Percentiles rank a stretch among this genome's conserved stretches.
phyloP scores from a whole-genome alignment of 1,284 basidiomycete genomes.

The Microbotryomycetes sp. region DNA sequence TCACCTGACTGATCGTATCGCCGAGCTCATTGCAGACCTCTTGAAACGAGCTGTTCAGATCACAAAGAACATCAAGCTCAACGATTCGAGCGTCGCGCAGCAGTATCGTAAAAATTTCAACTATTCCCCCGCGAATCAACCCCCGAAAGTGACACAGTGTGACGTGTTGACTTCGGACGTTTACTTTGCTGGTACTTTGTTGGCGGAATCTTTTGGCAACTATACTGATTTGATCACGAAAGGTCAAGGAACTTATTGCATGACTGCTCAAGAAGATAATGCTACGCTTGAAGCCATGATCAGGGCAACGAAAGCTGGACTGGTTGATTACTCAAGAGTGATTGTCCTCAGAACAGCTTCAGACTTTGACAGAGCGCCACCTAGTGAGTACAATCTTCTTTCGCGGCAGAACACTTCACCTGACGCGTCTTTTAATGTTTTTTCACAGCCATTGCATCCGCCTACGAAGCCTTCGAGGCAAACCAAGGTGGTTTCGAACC shows the following conservation, averaged over 20 bases:
- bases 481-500: slow-evolving; percentile 40
- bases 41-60: slow-evolving; percentile 44
- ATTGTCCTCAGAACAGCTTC: slow-evolving; percentile 49
- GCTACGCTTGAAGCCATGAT: slow-evolving; percentile 48
- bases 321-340: slow-evolving; percentile 48
- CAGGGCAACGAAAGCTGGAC: slow-evolving; percentile 44
- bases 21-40: slow-evolving; percentile 48
- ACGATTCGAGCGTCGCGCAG: slow-evolving; percentile 43
- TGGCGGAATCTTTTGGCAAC: slow-evolving; percentile 47
- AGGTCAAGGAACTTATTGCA: slow-evolving; percentile 45
- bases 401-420: no score
- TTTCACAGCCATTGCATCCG: slow-evolving; percentile 21
- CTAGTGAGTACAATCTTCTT: slow-evolving; percentile 33
- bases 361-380: slow-evolving; percentile 48
- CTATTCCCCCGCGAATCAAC: slow-evolving; percentile 41
- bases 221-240: slow-evolving; percentile 45
- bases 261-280: slow-evolving; percentile 50
- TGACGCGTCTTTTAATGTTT: no score
- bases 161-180: slow-evolving; percentile 46
- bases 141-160: slow-evolving; percentile 41
- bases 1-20: slow-evolving; percentile 34
- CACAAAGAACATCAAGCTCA: slow-evolving; percentile 43
- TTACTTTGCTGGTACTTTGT: slow-evolving; percentile 47
- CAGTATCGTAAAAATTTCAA: slow-evolving; percentile 45
- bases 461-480: slow-evolving; percentile 37